Evolutionary conservation across 2,329 filamentous ascomycete species (phyloP).

Genomic region (Camillea tinctor): DNA sequence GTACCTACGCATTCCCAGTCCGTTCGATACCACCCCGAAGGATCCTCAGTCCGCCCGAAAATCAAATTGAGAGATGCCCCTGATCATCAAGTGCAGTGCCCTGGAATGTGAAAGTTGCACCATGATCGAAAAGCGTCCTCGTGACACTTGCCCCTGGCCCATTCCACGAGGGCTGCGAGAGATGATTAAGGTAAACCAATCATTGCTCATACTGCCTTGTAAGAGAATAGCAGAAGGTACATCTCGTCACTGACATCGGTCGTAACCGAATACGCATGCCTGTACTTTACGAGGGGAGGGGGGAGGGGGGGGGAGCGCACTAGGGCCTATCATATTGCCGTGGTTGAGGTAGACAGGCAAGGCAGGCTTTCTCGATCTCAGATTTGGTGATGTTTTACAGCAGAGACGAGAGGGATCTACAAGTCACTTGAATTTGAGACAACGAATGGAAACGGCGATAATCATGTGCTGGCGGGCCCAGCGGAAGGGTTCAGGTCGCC

Average conservation of each 20-base stretch:
- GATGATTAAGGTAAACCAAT: slow-evolving; percentile 21
- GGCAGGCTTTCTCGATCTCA: slow-evolving; percentile 17
- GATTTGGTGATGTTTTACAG: slow-evolving; percentile 20
- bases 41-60: slow-evolving; percentile 9
- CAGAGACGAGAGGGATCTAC: slow-evolving; percentile 17
- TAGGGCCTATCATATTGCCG: slow-evolving; percentile 19
- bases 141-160: slow-evolving; percentile 26
- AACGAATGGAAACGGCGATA: slow-evolving; percentile 8
- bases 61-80: slow-evolving; percentile 12
- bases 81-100: slow-evolving; percentile 18
- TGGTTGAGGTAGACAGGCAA: slow-evolving; percentile 12
- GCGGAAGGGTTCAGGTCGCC: slow-evolving; percentile 16
- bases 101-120: slow-evolving; percentile 14
- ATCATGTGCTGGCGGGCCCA: slow-evolving; percentile 21
- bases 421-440: slow-evolving; percentile 9
- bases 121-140: slow-evolving; percentile 22
- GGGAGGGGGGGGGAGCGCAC: slow-evolving; percentile 17
- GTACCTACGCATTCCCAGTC: not conserved
- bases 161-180: slow-evolving; percentile 17
- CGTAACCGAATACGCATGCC: slow-evolving; percentile 16
- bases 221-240: slow-evolving; percentile 17
- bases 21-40: slow-evolving; percentile 2
- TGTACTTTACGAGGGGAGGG: slow-evolving; percentile 8
- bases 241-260: slow-evolving; percentile 20
- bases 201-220: slow-evolving; percentile 15